Base-by-base conservation (phyloP, 306 rosid genomes). In the Vigna reflexopilosa region DNA sequence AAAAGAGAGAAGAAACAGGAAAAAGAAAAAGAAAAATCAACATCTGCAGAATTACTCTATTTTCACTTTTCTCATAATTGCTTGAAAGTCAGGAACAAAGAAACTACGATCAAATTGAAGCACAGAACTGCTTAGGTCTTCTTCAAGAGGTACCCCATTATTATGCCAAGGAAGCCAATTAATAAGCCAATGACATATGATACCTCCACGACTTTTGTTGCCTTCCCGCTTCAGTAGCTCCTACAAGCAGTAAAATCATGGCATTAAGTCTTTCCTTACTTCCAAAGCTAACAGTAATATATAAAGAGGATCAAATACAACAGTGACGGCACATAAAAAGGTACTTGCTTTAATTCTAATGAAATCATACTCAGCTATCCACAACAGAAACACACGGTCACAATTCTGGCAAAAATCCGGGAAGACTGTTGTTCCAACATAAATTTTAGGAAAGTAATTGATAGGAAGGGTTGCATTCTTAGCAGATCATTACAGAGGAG, bases 101-200 rank as follows among this genome's bases (percentile, higher is more conserved):
- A 80, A 81, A 81, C 77, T 56, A 67, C 17, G 77, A 83, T 59
- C 30, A 61, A 79, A 79, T 71, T 64, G 51, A 78, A 67, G 71
- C 12, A 45, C 15, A 2, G 72, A 52, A 62, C 14, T 52, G 69
- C 84, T 88, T 80, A 93, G 28, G 88, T 65, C 83, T 82, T 88
- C 87, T 86, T 93, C 89, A 91, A 54, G 82, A 93, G 75, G 84
- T 89, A 93, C 56, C 98, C 98, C 87, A 93, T 80, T 75, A 87
- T 80, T 69, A 88, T 26, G 87, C 96, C 98, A 57, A 93, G 51
- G 67, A 93, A 76, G 83, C 96, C 91, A 6, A 93, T 64, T 45
- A 91, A 71, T 81, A 89, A 49, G 72, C 88, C 90, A 14, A 88
- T 5, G 81, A 89, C 58, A 73, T 91, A 74, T 5, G 97, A 88